phyloP scores from a whole-genome alignment of 73 alveolate genomes.

The Loxodes magnus region DNA sequence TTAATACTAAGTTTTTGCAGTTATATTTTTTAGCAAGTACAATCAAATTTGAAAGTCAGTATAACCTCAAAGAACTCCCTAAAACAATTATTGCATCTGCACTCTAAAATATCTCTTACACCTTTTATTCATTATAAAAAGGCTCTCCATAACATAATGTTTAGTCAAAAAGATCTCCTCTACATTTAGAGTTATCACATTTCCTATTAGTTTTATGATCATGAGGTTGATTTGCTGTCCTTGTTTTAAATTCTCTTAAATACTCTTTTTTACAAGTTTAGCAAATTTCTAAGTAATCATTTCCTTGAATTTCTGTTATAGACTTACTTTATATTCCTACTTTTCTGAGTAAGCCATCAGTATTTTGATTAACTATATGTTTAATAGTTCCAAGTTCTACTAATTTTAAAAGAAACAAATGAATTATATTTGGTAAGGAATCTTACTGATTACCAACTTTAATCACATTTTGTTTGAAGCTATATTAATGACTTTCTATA shows the following conservation, averaged over 20 bases:
- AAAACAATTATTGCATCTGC: conserved; percentile 71
- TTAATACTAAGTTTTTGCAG: conserved; percentile 19
- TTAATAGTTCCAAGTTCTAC: conserved; percentile 32
- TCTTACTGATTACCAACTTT: too few relatives aligned
- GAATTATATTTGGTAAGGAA: conserved; percentile 56
- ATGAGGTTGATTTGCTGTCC: conserved; percentile 52
- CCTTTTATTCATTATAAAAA: conserved; percentile 34
- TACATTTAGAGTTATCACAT: conserved; percentile 59
- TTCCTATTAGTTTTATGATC: conserved; percentile 61
- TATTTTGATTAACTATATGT: conserved; percentile 63
- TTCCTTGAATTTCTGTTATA: conserved; percentile 83
- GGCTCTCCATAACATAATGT: conserved; percentile 45
- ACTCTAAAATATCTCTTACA: conserved; percentile 32
- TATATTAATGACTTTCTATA: too few relatives aligned
- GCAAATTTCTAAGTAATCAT: conserved; percentile 52
- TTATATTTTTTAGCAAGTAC: conserved; percentile 26
- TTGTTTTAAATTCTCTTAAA: conserved; percentile 61
- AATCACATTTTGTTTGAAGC: too few relatives aligned
- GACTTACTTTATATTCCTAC: conserved; percentile 67
- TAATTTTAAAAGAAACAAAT: conserved; percentile 48
- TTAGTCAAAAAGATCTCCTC: conserved; percentile 50
- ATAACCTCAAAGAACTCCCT: conserved; percentile 86
- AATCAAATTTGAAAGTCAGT: conserved; percentile 90
- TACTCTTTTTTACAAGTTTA: conserved; percentile 45
- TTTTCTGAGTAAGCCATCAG: conserved; percentile 82